Base-by-base conservation (phyloP, 805 yeast genomes). In the Starmerella sp. region DNA sequence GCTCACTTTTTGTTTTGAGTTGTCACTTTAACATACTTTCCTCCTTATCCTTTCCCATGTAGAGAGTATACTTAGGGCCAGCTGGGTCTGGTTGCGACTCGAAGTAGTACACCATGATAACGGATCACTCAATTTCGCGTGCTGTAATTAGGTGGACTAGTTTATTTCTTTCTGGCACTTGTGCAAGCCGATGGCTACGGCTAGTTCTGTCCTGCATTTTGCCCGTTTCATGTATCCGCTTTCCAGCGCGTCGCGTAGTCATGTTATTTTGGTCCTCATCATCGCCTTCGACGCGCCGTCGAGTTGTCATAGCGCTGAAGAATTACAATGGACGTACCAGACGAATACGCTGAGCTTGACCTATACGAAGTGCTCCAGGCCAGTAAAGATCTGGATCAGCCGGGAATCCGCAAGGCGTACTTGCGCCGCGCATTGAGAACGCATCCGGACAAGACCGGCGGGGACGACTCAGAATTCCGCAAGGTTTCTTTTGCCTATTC, bases 401-500 rank as follows among this genome's bases (percentile, higher is more conserved):
- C 77, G 0, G 82, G 75, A 11, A 77, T 87, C 59, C 86, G 84
- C 64, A 81, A 77, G 63, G 77, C 86, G 0, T 85, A 85, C 63
- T 77, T 85, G 60, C 79, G 78, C 56, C 64, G 77, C 37, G 85
- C 90, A 59, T 70, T 85, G 34, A 69, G 71, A 49, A 75, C 77
- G 57, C 95, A 85, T 65, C 95, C 95, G 1, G 95, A 85, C 67
- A 84, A 85, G 64, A 48, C 60, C 32, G 67, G 76, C 48, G 73
- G 71, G 63, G 70, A 71, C 47, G 68, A 67, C 38, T 68, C 59
- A 10, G 69, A 63, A 49, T 88, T 89, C 67, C 84, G 87, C 51
- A 70, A 78, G 60, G 75, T 88, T 17, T 90, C 86, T 65, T 82
- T 86, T 63, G 83, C 95, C 22, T 86, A 85, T 66, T 73, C 82